These are phyloP conservation scores for Talaromyces stipitatus DNA, from an alignment of 495 filamentous ascomycete species.

Conservation along the genomic window DNA sequence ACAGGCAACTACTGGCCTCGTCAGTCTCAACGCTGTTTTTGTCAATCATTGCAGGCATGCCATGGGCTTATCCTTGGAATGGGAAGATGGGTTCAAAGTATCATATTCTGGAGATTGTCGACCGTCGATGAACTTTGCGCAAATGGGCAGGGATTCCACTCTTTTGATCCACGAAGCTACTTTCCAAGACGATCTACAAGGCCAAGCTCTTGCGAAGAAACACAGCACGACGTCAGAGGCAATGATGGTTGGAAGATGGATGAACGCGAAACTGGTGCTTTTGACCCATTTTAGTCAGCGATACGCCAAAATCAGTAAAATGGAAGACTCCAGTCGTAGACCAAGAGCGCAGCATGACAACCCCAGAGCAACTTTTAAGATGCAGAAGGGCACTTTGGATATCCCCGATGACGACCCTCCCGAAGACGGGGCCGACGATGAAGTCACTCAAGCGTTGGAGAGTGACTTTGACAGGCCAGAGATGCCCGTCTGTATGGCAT, in stretches of 20 bases:
- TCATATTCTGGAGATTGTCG: conserved; percentile 92
- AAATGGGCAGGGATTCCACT: conserved; percentile 65
- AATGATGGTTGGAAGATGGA: conserved; percentile 62
- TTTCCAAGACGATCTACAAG: conserved; percentile 74
- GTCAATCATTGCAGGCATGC: conserved; percentile 78
- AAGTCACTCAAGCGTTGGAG: neutral
- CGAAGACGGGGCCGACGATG: neutral
- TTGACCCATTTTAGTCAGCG: conserved; percentile 93
- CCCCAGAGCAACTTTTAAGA: neutral
- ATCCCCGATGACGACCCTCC: neutral
- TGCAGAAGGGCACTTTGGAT: neutral
- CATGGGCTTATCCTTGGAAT: conserved; percentile 67
- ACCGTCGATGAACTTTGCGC: conserved; percentile 59
- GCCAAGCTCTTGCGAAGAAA: conserved; percentile 79
- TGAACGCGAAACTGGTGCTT: conserved; percentile 68
- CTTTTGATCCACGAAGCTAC: conserved; percentile 93
- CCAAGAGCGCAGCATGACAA: neutral
- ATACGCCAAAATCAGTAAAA: conserved; percentile 67
- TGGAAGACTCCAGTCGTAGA: conserved; percentile 5
- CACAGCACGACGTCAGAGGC: conserved; percentile 84
- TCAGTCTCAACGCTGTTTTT: conserved; percentile 39
- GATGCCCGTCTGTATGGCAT: conserved; percentile 66
- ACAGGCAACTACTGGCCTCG: conserved; percentile 33
- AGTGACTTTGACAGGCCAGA: conserved; percentile 9
- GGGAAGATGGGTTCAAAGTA: conserved; percentile 72